Base-by-base conservation (phyloP, 1,139 yeast species). In the Hyphopichia khmerensis region DNA sequence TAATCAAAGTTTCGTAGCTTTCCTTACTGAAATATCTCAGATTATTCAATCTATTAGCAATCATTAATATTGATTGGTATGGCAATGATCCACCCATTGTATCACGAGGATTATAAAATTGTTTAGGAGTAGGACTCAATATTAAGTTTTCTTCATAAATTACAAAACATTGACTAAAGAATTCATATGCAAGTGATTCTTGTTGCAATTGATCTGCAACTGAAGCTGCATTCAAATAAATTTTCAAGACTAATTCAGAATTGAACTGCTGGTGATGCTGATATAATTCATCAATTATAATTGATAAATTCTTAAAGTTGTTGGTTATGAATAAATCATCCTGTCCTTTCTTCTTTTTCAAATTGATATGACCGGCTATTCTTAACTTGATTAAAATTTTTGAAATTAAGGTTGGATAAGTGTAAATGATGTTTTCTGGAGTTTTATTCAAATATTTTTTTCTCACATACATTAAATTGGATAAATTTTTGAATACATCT, bases 81-180 rank as follows among this genome's bases (percentile, higher is more conserved):
- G 75, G 68, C 7, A 68, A 48, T 2, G 75, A 66, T 10, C 73
- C 73, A 13, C 65, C 61, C 46, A 69, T 59, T 4, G 73, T 58
- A 40, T 68, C 75, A 45, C 69, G 74, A 0, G 77, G 72, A 43
- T 59, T 61, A 32, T 49, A 52, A 26, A 48, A 41, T 33, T 55
- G 55, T 23, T 50, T 52, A 17, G 46, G 51, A 27, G 53, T 45
- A 10, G 57, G 44, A 27, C 53, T 51, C 35, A 63, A 43, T 32
- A 66, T 62, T 47, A 72, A 70, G 24, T 82, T 74, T 56, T 93
- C 98, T 61, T 93, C 99, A 61, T 88, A 93, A 1, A 89, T 79
- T 2, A 91, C 78, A 60, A 90, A 89, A 4, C 95, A 85, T 61
- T 90, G 96, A 26, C 87, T 91, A 64, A 87, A 88, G 54, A 89